A percentile compares a stretch with the other conserved stretches of the same genome.
Conservation (phyloP, 1,284 basidiomycete species). For the Ustilago shanxiensis region DNA sequence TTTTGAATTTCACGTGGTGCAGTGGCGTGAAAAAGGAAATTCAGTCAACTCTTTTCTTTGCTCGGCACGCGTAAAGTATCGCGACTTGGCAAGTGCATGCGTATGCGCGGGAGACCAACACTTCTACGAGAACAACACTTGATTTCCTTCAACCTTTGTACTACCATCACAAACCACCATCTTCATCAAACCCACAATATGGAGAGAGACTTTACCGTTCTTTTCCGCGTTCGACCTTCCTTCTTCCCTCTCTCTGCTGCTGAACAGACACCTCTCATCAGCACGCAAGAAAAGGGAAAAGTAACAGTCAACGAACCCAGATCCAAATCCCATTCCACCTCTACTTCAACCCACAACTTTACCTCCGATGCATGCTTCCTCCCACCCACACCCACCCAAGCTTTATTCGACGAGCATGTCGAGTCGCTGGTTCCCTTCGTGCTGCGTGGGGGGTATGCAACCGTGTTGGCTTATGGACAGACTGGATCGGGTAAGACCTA, state of each 20-base stretch:
- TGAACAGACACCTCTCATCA: not conserved
- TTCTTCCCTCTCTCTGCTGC: not conserved
- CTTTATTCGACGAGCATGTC: constrained; percentile 17
- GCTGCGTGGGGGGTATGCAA: constrained; percentile 29
- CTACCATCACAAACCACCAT: constrained; percentile 1
- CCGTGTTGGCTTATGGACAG: constrained; percentile 42
- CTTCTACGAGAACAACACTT: not conserved
- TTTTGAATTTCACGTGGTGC: not conserved
- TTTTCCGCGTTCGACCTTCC: constrained; percentile 38
- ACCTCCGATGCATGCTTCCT: constrained; percentile 21
- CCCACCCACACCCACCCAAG: constrained; percentile 3
- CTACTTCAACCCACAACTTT: constrained; percentile 15
- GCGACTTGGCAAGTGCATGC: too few relatives aligned
- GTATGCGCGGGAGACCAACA: constrained; percentile 7
- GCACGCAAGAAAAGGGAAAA: not conserved
- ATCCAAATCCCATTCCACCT: constrained; percentile 5
- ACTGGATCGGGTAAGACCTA: constrained; percentile 34
- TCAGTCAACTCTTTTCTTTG: constrained; percentile 5
- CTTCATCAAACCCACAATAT: not conserved
- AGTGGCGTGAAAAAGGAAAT: constrained; percentile 2
- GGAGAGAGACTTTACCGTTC: constrained; percentile 41
- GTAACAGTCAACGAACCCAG: constrained; percentile 26
- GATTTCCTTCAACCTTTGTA: not conserved
- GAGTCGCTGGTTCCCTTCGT: constrained; percentile 28
- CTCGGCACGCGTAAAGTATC: not conserved